Evolutionary conservation across 352 stramenopile genomes (phyloP), one percentile per base, ranked within the genome.

Genomic region (Phytopythium delawarense): DNA sequence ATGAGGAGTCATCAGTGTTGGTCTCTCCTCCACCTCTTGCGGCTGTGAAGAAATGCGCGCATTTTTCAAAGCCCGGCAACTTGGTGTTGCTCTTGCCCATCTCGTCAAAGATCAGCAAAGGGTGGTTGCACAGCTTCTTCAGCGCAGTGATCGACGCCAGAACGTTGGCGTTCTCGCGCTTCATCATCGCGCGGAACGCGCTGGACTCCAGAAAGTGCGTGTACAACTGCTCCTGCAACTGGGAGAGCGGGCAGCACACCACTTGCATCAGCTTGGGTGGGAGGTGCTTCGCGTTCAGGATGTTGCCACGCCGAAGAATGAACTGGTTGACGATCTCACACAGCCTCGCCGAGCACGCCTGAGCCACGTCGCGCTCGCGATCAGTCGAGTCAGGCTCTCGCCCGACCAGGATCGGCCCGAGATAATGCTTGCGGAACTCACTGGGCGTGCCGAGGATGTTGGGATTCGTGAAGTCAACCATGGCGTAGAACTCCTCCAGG

Each of bases 91-190:
- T 88, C 71, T 89, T 91, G 15, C 85, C 84, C 37, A 78, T 84
- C 62, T 94, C 84, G 51, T 96, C 84, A 58, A 94, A 92, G 64
- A 99, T 94, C 7, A 99, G 71, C 45, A 95, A 87, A 18, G 97
- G 97, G 59, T 99, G 97, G 70, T 99, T 99, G 79, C 96, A 99
- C 7, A 99, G 70, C 71, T 99, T 98, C 81, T 98, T 98, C 16
- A 98, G 66, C 63, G 97, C 87, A 13, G 87, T 96, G 57, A 96
- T 96, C 4, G 87, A 94, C 9, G 85, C 87, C 54, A 96, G 52
- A 3, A 95, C 85, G 40, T 94, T 94, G 1, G 79, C 74, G 75
- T 97, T 98, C 59, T 98, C 96, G 50, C 92, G 94, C 49, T 97
- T 89, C 70, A 98, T 96, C 65, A 99, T 97, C 74, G 98, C 92